Conservation (phyloP, 2,329 filamentous ascomycete species). For the Phialemoniopsis sp. region DNA sequence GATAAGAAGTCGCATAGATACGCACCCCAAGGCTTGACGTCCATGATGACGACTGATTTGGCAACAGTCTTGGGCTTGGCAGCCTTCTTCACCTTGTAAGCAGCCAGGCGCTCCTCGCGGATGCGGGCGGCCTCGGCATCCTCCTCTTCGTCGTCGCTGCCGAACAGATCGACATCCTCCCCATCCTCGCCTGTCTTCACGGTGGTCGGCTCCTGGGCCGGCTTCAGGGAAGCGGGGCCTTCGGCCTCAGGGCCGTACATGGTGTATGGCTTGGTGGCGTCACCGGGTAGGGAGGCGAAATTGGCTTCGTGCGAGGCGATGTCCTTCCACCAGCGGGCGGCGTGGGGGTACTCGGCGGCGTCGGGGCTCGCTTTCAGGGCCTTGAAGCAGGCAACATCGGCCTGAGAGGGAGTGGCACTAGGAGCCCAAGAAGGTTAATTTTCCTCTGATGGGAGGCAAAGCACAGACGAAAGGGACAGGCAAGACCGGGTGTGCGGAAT, state of each 20-base stretch:
- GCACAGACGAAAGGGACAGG: too few relatives aligned
- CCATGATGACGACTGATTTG: constrained; percentile 93
- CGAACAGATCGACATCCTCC: constrained; percentile 90
- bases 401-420: constrained; percentile 81
- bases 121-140: constrained; percentile 80
- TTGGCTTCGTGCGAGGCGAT: constrained; percentile 89
- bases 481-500: too few relatives aligned
- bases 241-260: constrained; percentile 86
- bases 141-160: constrained; percentile 89
- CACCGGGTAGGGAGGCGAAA: constrained; percentile 86
- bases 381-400: constrained; percentile 95
- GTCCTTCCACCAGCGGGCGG: constrained; percentile 98
- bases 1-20: constrained; percentile 18
- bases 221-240: constrained; percentile 78
- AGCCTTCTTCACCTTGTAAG: constrained; percentile 97
- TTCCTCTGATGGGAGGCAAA: too few relatives aligned
- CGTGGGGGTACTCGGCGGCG: constrained; percentile 85
- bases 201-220: constrained; percentile 72
- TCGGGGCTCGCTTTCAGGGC: constrained; percentile 72
- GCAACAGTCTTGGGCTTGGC: constrained; percentile 86
- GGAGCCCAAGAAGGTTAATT: too few relatives aligned
- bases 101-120: constrained; percentile 84
- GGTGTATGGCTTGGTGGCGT: constrained; percentile 83
- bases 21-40: constrained; percentile 99
- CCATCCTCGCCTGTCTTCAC: constrained; percentile 74